Conservation (phyloP, 2,329 filamentous ascomycete genomes). For the Fusarium metavorans region DNA sequence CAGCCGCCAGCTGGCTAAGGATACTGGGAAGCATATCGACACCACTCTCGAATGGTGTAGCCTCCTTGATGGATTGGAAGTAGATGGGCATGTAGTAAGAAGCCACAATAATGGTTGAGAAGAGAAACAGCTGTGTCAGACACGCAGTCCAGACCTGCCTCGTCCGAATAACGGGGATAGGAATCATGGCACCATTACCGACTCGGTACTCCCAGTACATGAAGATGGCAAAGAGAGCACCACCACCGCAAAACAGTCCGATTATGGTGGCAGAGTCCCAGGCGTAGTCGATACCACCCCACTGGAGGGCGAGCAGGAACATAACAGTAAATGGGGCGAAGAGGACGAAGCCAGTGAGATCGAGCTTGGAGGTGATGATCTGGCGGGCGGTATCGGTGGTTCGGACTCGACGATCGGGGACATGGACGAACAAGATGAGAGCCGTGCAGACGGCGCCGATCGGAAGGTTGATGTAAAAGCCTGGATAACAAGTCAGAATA, state of each 20-base stretch:
- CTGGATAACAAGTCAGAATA: conserved; percentile 36
- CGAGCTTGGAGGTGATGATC: conserved; percentile 51
- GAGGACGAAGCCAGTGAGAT: conserved; percentile 57
- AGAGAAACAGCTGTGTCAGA: conserved; percentile 57
- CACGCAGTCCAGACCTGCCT: conserved; percentile 58
- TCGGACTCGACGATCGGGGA: conserved; percentile 49
- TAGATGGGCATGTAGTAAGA: conserved; percentile 64
- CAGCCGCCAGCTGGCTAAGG: conserved; percentile 41
- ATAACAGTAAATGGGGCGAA: conserved; percentile 61
- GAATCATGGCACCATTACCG: conserved; percentile 64
- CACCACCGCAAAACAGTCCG: conserved; percentile 59
- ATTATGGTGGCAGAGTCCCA: conserved; percentile 60
- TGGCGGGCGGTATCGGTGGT: conserved; percentile 23
- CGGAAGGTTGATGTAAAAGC: conserved; percentile 63
- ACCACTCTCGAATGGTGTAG: conserved; percentile 45
- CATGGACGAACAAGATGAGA: conserved; percentile 48
- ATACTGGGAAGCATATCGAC: conserved; percentile 47
- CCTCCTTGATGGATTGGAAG: conserved; percentile 61
- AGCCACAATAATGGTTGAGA: conserved; percentile 57
- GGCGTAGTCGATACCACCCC: conserved; percentile 59
- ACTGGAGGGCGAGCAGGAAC: conserved; percentile 65
- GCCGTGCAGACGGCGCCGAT: conserved; percentile 53
- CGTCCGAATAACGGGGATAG: conserved; percentile 56
- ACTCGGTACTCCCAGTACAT: conserved; percentile 56
- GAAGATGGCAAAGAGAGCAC: conserved; percentile 55